phyloP scores from a whole-genome alignment of 192 early-diverging fungal genomes.

The Mycoemilia scoparia region DNA sequence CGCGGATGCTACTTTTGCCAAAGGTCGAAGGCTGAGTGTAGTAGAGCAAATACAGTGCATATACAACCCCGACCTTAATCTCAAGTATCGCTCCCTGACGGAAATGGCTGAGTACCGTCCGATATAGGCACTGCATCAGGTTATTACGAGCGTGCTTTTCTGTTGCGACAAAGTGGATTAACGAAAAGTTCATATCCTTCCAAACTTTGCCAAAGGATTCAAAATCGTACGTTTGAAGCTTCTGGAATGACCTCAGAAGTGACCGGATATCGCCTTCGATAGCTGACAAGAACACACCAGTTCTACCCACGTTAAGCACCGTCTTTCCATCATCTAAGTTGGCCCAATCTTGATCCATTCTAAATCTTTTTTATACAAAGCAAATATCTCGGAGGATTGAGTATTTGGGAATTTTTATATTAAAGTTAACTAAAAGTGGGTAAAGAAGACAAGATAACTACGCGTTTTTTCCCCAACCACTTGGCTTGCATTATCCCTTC shows the following conservation, averaged over 20 bases:
- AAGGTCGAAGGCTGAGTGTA: constrained; percentile 37
- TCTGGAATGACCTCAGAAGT: constrained; percentile 29
- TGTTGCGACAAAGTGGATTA: constrained; percentile 37
- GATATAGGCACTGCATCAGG: constrained; percentile 34
- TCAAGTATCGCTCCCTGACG: constrained; percentile 17
- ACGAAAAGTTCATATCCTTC: constrained; percentile 33
- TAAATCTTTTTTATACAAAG: too few relatives aligned
- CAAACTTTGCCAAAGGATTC: constrained; percentile 29
- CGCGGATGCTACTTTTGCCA: constrained; percentile 24
- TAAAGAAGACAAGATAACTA: too few relatives aligned
- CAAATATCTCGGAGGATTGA: too few relatives aligned
- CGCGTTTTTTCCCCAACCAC: too few relatives aligned
- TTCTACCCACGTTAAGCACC: constrained; percentile 25
- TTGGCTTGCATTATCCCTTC: too few relatives aligned
- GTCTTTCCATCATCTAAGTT: constrained; percentile 22
- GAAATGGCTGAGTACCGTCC: constrained; percentile 24
- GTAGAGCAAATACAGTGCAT: constrained; percentile 34
- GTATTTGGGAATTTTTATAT: too few relatives aligned
- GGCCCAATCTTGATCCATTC: constrained; percentile 10
- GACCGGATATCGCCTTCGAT: constrained; percentile 27
- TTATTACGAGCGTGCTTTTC: constrained; percentile 33
- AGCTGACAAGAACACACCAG: constrained; percentile 24
- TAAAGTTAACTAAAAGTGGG: too few relatives aligned
- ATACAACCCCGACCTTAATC: constrained; percentile 31
- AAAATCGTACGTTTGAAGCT: constrained; percentile 25